Base-by-base conservation (phyloP, 495 filamentous ascomycete species). In the Apodospora peruviana region DNA sequence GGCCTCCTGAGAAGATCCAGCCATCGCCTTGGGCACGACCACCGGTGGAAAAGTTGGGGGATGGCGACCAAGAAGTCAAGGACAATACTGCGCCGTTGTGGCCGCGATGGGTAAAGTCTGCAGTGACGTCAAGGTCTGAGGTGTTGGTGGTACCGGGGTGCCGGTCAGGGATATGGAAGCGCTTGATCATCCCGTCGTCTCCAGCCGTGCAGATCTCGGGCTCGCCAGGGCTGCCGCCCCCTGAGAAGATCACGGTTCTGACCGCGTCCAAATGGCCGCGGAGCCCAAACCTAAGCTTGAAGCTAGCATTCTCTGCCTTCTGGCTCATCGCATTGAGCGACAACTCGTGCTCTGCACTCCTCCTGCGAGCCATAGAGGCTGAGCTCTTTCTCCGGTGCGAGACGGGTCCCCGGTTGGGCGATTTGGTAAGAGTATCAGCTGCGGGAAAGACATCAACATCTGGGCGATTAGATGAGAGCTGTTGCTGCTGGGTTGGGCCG, bases 1-100 rank as follows among this genome's bases (percentile, higher is more conserved):
- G 89, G 3, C 93, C 93, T 36, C 94, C 93, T 16, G 91, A 96
- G 66, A 98, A 97, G 32, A 98, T 86, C 93, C 94, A 97, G 5
- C 94, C 94, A 54, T 96, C 91, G 17, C 89, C 89, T 47, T 84
- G 75, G 1, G 83, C 85, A 47, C 90, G 81, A 8, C 90, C 91
- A 17, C 90, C 90, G 23, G 88, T 94, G 8, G 86, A 87, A 65
- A 95, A 93, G 56, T 86, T 87, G 36, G 88, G 84, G 5, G 84
- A 80, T 3, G 88, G 80, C 1, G 90, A 88, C 73, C 86, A 96
- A 2, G 93, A 86, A 2, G 94, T 84, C 9, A 98, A 70, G 7
- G 80, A 88, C 41, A 91, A 87, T 9, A 98, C 90, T n/a, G 89
- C 80, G 9, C 93, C 91, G 18, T 79, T 80, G 61, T 98, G 93